Evolutionary conservation across 306 rosid genomes (phyloP).

Genomic region (Vigna hirtella): DNA sequence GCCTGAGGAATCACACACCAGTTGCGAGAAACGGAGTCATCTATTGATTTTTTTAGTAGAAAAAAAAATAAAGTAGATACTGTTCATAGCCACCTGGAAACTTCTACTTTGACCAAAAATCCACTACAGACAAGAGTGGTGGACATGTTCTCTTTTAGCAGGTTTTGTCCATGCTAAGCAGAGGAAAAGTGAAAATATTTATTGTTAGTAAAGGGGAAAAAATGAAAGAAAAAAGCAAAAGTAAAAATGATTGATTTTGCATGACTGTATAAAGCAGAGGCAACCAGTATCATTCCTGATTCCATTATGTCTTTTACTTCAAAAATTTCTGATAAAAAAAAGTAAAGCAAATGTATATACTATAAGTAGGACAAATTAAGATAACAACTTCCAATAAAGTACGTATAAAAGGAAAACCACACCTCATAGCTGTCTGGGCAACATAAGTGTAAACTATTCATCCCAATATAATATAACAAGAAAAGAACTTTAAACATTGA

Average conservation of each 20-base stretch:
- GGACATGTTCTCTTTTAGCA: conserved; percentile 40
- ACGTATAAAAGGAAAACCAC: background rate
- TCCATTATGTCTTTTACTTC: conserved; percentile 9
- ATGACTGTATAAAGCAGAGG: conserved; percentile 28
- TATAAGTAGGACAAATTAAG: background rate
- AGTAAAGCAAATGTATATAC: background rate
- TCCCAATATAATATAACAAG: background rate
- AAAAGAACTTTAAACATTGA: too few species aligned
- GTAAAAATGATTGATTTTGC: conserved; percentile 41
- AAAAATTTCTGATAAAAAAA: conserved; percentile 3
- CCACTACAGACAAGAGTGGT: conserved; percentile 40
- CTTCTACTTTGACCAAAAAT: conserved; percentile 45
- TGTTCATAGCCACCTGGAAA: conserved; percentile 23
- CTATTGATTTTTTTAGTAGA: background rate
- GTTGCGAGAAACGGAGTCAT: conserved; percentile 6
- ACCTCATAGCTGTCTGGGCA: background rate
- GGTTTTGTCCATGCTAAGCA: conserved; percentile 37
- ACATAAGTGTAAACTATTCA: background rate
- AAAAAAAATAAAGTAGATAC: background rate
- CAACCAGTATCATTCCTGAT: conserved; percentile 8
- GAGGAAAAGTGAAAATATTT: conserved; percentile 31
- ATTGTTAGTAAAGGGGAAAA: conserved; percentile 3
- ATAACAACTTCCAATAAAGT: background rate
- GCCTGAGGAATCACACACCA: background rate
- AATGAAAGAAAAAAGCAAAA: conserved; percentile 29